Conservation (phyloP, 192 early-diverging fungal genomes). For the Umbelopsis sp. region DNA sequence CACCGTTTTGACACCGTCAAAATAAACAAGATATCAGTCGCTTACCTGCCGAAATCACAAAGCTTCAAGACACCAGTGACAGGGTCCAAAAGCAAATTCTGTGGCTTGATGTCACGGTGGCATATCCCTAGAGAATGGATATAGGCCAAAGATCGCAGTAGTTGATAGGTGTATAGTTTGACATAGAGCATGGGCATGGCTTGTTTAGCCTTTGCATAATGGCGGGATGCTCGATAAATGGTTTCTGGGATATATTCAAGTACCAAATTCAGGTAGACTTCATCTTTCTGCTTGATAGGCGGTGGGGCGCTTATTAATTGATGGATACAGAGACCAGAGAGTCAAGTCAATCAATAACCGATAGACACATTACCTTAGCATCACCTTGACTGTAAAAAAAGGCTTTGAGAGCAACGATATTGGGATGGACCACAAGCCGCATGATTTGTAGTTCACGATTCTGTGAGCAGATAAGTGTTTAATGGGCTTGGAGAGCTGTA, state of each 20-base stretch:
- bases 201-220: slow-evolving; percentile 90
- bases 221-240: slow-evolving; percentile 89
- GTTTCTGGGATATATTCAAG: slow-evolving; percentile 97
- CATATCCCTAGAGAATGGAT: slow-evolving; percentile 98
- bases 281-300: slow-evolving; percentile 66
- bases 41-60: slow-evolving; percentile 90
- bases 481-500: not conserved
- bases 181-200: slow-evolving; percentile 90
- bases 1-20: not conserved
- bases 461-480: slow-evolving; percentile 36
- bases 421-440: slow-evolving; percentile 88
- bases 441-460: slow-evolving; percentile 94
- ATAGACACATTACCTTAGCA: slow-evolving; percentile 55
- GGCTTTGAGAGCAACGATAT: slow-evolving; percentile 85
- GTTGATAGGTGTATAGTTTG: slow-evolving; percentile 98
- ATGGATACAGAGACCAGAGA: not conserved
- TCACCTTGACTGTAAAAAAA: slow-evolving; percentile 97
- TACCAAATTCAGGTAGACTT: slow-evolving; percentile 94
- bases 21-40: not conserved
- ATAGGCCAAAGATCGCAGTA: slow-evolving; percentile 95
- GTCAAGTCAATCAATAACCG: slow-evolving; percentile 18
- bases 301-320: not conserved
- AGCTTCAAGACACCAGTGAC: slow-evolving; percentile 90
- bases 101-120: slow-evolving; percentile 99
- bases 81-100: slow-evolving; percentile 95